Base-by-base conservation (phyloP, 2,329 filamentous ascomycete genomes). In the Xylaria hypoxylon region DNA sequence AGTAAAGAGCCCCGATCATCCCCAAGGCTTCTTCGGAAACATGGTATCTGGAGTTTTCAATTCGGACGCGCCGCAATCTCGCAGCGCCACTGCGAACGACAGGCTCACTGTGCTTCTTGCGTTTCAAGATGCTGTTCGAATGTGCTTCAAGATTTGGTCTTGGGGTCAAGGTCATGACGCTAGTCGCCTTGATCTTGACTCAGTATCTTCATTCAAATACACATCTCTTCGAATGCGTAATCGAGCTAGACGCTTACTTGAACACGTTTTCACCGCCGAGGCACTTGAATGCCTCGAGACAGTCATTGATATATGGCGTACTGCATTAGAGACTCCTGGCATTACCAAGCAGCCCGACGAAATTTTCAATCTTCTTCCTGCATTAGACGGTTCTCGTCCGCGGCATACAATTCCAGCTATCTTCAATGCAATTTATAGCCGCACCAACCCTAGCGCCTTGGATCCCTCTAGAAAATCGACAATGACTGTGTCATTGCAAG, bases 401-500 rank as follows among this genome's bases (percentile, higher is more conserved):
- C 94, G 94, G 76, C 92, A 97, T 77, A 94, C 94, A 0, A 92
- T 98, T 51, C 95, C 96, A 0, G 94, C 95, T 0, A 90, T 98
- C 4, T 97, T 99, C 81, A 97, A 98, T 79, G 92, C 95, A 2
- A 92, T 99, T 15, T 98, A 97, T 77, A 97, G 94, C 75, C 90
- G 96, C 33, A 97, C 94, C 0, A 97, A 97, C 73, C 93, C 94
- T 0, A 81, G 82, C 22, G 93, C 92, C 0, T 81, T 98, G 19
- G 93, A 97, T 48, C 86, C 91, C 2, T 86, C 88, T 17, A 88
- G 94, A 52, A 93, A 94, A 78, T 98, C 95, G 17, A 96, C 93
- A 1, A 83, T 98, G 77, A 97, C 95, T 0, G 92, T 96, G 19
- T 90, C 92, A 53, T 81, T 99, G 10, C 89, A 89, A 60, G 94